A percentile compares a stretch with the other conserved stretches of the same genome.
phyloP scores from a whole-genome alignment of 345 rosid genomes.

The Camelina sativa region DNA sequence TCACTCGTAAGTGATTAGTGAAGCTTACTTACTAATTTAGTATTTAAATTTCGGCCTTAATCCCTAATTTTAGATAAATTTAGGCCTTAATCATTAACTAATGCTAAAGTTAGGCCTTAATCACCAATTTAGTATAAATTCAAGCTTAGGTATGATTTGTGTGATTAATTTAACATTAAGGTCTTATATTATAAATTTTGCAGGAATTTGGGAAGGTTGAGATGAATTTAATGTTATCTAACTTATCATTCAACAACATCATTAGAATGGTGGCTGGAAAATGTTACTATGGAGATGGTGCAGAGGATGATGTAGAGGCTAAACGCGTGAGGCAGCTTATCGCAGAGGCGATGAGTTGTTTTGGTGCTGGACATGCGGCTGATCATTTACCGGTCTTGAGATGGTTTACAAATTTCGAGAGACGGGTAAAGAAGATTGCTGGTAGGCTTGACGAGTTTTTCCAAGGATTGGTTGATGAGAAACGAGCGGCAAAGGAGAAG shows the following conservation, averaged over 20 bases:
- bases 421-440: constrained; percentile 11
- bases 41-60: background rate
- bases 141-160: too few relatives aligned
- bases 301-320: background rate
- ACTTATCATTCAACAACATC: constrained; percentile 20
- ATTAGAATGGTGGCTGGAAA: constrained; percentile 17
- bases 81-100: background rate
- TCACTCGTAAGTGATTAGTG: constrained; percentile 2
- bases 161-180: too few relatives aligned
- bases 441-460: constrained; percentile 47
- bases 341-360: background rate
- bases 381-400: background rate
- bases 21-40: background rate
- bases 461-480: constrained; percentile 59
- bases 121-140: background rate
- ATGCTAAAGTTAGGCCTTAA: too few relatives aligned
- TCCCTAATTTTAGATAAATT: background rate
- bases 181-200: background rate
- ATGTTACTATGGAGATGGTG: background rate
- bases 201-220: constrained; percentile 7
- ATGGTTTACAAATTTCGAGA: background rate
- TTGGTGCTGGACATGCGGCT: background rate
- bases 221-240: constrained; percentile 9
- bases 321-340: constrained; percentile 4
- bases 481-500: constrained; percentile 31